phyloP scores from a whole-genome alignment of 371 early-diverging fungal genomes.

The Sporodiniella umbellata region DNA sequence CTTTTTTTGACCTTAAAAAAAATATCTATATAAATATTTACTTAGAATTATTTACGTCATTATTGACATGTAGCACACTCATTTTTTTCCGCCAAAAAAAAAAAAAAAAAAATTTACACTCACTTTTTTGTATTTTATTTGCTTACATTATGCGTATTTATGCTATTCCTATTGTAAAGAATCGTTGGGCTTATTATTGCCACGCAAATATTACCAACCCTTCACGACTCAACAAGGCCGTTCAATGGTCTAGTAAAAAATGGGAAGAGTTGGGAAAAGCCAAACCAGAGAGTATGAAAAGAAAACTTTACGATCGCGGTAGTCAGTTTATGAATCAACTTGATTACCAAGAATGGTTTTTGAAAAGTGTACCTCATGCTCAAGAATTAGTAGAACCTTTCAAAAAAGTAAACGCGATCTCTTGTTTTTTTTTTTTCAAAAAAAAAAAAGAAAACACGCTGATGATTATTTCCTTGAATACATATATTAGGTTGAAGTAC shows the following conservation, averaged over 20 bases:
- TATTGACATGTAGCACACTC: background rate
- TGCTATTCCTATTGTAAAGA: slow-evolving; percentile 44
- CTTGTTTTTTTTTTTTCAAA: background rate
- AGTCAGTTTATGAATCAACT: slow-evolving; percentile 67
- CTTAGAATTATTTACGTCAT: background rate
- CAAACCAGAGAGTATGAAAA: slow-evolving; percentile 52
- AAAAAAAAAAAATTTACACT: too few relatives aligned
- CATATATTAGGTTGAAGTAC: too few relatives aligned
- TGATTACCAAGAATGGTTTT: slow-evolving; percentile 75
- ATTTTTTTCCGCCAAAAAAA: too few relatives aligned
- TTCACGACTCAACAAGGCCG: slow-evolving; percentile 50
- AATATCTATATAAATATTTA: background rate
- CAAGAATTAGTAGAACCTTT: slow-evolving; percentile 39
- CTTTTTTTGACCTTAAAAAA: too few relatives aligned
- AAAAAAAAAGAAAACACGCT: background rate
- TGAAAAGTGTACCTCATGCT: slow-evolving; percentile 69
- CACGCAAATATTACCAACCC: slow-evolving; percentile 35
- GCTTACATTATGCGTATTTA: slow-evolving; percentile 30
- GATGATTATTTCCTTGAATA: too few relatives aligned
- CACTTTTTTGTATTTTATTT: slow-evolving; percentile 1
- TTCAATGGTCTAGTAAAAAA: slow-evolving; percentile 56
- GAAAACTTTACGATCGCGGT: slow-evolving; percentile 59
- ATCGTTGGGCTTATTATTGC: slow-evolving; percentile 54
- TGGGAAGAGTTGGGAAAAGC: slow-evolving; percentile 60
- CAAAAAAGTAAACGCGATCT: slow-evolving; percentile 33